Conservation (phyloP, 108 stramenopile species). For the Stephanodiscus triporus region DNA sequence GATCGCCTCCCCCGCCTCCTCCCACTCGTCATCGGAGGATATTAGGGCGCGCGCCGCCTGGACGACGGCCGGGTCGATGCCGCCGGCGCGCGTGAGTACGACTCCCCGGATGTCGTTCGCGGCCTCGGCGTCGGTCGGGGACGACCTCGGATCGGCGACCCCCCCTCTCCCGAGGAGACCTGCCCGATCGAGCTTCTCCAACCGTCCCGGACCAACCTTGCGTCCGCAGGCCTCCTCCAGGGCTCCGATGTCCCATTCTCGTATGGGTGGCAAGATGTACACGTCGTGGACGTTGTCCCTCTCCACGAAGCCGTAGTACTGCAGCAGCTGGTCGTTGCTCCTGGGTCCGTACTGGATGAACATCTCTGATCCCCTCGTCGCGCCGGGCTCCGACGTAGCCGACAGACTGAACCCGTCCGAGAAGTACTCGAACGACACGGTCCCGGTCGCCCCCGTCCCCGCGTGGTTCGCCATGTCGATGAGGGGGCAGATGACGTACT, state of each 20-base stretch:
- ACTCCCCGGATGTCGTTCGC: conserved; percentile 80
- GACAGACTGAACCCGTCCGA: conserved; percentile 81
- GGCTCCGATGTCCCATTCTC: conserved; percentile 82
- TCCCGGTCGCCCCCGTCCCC: conserved; percentile 56
- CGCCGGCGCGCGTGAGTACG: conserved; percentile 70
- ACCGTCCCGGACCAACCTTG: conserved; percentile 67
- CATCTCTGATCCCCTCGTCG: conserved; percentile 50
- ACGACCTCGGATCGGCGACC: conserved; percentile 3
- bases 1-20: conserved; percentile 72
- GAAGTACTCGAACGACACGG: conserved; percentile 90
- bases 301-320: conserved; percentile 96
- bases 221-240: conserved; percentile 76
- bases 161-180: conserved; percentile 67
- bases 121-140: conserved; percentile 29
- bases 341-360: conserved; percentile 87
- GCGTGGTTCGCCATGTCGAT: conserved; percentile 91
- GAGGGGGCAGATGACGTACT: conserved; percentile 88
- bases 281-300: conserved; percentile 84
- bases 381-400: conserved; percentile 14
- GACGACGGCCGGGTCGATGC: conserved; percentile 84
- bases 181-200: conserved; percentile 77
- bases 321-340: conserved; percentile 90
- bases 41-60: conserved; percentile 82
- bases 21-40: conserved; percentile 78
- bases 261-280: conserved; percentile 87